Percentiles rank a stretch among this genome's conserved stretches.
These are phyloP conservation scores for Erythrophleum ivorense DNA, from an alignment of 331 rosid genomes.

Conservation along the genomic window DNA sequence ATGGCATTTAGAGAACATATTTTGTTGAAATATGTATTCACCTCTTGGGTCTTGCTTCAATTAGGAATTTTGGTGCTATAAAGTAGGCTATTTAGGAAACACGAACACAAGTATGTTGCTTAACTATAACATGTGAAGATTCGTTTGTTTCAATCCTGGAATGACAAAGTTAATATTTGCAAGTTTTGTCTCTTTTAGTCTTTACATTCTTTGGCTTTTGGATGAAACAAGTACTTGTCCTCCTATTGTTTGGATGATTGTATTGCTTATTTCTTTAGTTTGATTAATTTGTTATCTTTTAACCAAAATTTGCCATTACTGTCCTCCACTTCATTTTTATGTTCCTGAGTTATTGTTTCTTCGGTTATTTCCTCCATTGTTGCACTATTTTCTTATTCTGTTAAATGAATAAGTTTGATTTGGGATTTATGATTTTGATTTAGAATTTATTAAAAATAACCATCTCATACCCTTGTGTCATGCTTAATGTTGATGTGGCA, in stretches of 20 bases:
- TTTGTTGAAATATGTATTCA: conserved; percentile 19
- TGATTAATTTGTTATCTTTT: background rate
- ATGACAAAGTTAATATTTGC: conserved; percentile 12
- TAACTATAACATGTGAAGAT: conserved; percentile 20
- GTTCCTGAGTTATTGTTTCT: too few species aligned
- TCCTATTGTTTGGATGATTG: conserved; percentile 21
- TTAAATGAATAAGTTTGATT: too few species aligned
- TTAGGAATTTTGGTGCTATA: conserved; percentile 10
- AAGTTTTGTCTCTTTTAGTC: background rate
- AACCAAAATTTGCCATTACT: background rate
- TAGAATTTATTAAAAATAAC: conserved; percentile 54
- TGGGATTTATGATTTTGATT: too few species aligned
- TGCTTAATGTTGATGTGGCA: conserved; percentile 99
- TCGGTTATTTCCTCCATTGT: too few species aligned
- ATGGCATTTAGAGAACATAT: background rate
- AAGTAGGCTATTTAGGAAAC: conserved; percentile 2
- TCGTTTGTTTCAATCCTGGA: conserved; percentile 28
- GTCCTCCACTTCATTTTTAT: too few species aligned
- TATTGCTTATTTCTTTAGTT: conserved; percentile 23
- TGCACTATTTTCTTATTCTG: too few species aligned
- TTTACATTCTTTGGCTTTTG: conserved; percentile 27
- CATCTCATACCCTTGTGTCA: conserved; percentile 98
- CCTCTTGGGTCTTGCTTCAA: background rate
- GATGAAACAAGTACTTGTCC: conserved; percentile 18
- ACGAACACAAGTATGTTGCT: conserved; percentile 29